phyloP scores from a whole-genome alignment of 305 asterid species.

The Caryopteris hybrid region DNA sequence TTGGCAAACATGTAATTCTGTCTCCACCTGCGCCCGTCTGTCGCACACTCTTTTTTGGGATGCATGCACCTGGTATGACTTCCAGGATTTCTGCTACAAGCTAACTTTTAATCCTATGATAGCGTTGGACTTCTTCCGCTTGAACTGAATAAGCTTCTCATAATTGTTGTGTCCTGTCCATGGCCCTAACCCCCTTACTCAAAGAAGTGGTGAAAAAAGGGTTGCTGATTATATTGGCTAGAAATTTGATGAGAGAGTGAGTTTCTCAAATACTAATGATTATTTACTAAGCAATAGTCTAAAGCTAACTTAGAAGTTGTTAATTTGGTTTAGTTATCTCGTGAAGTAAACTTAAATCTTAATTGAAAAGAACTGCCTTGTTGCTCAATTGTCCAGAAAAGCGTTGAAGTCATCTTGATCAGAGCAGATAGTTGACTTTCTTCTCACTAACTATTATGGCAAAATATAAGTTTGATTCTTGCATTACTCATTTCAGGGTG shows the following conservation, averaged over 20 bases:
- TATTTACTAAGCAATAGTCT: slow-evolving; percentile 13
- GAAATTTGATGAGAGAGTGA: slow-evolving; percentile 63
- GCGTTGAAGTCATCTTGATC: too few species aligned
- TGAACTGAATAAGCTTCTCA: slow-evolving; percentile 96
- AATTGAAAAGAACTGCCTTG: too few species aligned
- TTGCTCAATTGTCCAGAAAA: too few species aligned
- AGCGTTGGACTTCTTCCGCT: slow-evolving; percentile 99
- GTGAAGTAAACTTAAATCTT: neutral
- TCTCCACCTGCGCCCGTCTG: neutral
- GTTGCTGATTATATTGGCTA: slow-evolving; percentile 68
- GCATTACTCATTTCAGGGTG: too few species aligned
- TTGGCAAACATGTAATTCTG: slow-evolving; percentile 76
- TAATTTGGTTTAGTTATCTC: too few species aligned
- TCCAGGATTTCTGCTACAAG: slow-evolving; percentile 9
- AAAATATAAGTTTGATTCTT: too few species aligned
- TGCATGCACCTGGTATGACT: neutral
- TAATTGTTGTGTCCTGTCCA: slow-evolving; percentile 97
- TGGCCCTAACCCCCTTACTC: slow-evolving; percentile 93
- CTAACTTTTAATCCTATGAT: slow-evolving; percentile 25
- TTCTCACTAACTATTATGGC: too few species aligned
- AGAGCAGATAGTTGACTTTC: too few species aligned
- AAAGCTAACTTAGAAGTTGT: slow-evolving; percentile 1
- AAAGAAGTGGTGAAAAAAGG: slow-evolving; percentile 83
- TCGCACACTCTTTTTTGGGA: slow-evolving; percentile 9
- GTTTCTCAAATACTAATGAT: slow-evolving; percentile 23